Percentiles rank a stretch among this genome's conserved stretches.
Evolutionary conservation across 1,284 basidiomycete genomes (phyloP).

Genomic region (Sanguinoderma infundibulare): DNA sequence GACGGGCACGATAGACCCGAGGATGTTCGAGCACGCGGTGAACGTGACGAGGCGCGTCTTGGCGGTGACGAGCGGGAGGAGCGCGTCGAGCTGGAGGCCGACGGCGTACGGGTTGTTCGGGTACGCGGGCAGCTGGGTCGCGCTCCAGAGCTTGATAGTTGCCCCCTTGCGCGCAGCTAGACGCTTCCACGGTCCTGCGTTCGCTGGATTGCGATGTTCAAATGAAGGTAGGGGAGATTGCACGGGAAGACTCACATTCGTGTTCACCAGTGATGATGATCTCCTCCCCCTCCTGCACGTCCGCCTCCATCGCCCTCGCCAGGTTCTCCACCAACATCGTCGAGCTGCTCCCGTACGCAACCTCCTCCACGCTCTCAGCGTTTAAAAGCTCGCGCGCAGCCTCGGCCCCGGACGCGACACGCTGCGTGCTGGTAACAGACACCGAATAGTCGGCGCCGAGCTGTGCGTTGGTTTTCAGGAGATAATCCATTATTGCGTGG

Average conservation of each 20-base stretch:
- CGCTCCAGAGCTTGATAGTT: slow-evolving; percentile 62
- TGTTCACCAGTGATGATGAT: slow-evolving; percentile 79
- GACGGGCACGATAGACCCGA: slow-evolving; percentile 70
- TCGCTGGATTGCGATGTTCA: slow-evolving; percentile 52
- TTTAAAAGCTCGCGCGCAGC: slow-evolving; percentile 67
- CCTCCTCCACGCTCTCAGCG: slow-evolving; percentile 60
- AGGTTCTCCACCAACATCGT: slow-evolving; percentile 71
- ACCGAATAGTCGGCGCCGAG: slow-evolving; percentile 71
- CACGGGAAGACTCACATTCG: slow-evolving; percentile 55
- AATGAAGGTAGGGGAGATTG: too few species aligned
- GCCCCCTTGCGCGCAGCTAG: slow-evolving; percentile 64
- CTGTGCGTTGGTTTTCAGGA: slow-evolving; percentile 74
- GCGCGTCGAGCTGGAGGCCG: slow-evolving; percentile 56
- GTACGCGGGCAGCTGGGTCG: slow-evolving; percentile 44
- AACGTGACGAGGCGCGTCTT: slow-evolving; percentile 78
- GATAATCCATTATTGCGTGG: slow-evolving; percentile 66
- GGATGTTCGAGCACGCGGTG: slow-evolving; percentile 77
- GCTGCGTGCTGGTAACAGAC: slow-evolving; percentile 53
- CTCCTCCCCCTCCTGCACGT: slow-evolving; percentile 64
- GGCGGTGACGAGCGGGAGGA: slow-evolving; percentile 62
- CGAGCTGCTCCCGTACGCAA: slow-evolving; percentile 72
- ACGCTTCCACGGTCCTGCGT: slow-evolving; percentile 79
- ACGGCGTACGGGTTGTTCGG: slow-evolving; percentile 70
- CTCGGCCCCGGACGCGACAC: slow-evolving; percentile 55
- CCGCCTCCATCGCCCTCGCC: slow-evolving; percentile 58